Conservation (phyloP, 441 rosid genomes). For the Mallotus repandus region DNA sequence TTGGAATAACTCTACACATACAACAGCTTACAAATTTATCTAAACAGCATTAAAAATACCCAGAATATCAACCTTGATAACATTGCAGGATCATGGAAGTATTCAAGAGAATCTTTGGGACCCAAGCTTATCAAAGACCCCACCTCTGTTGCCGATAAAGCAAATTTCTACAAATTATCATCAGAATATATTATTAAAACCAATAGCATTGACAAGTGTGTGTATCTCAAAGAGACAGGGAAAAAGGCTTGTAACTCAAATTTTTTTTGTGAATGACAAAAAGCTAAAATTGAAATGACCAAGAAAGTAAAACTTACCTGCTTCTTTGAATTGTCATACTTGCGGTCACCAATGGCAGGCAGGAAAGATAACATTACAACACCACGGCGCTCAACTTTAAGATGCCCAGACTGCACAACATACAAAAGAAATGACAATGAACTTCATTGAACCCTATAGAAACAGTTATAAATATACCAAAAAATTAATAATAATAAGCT, state of each 20-base stretch:
- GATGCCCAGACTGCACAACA: conserved; percentile 53
- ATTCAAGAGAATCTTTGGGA: conserved; percentile 67
- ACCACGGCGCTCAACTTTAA: conserved; percentile 67
- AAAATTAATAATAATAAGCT: conserved; percentile 7
- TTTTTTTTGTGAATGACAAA: not conserved
- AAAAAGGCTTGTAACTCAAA: not conserved
- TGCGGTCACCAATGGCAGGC: conserved; percentile 86
- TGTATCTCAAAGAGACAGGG: not conserved
- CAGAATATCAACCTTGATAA: conserved; percentile 53
- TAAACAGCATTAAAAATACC: not conserved
- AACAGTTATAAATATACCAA: too few relatives aligned
- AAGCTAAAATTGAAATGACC: not conserved
- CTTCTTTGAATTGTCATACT: conserved; percentile 74
- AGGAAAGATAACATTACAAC: conserved; percentile 67
- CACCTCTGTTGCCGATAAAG: conserved; percentile 82
- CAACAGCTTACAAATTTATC: not conserved
- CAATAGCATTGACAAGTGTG: not conserved
- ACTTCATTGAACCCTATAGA: not conserved
- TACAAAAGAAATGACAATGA: conserved; percentile 1
- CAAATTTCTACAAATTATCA: conserved; percentile 57
- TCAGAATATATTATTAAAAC: conserved; percentile 21
- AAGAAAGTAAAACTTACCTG: conserved; percentile 47
- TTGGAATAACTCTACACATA: not conserved
- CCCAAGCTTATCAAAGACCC: conserved; percentile 80
- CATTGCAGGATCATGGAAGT: conserved; percentile 94